Evolutionary conservation across 2,329 filamentous ascomycete genomes (phyloP).

Genomic region (Boeremia lycopersici): DNA sequence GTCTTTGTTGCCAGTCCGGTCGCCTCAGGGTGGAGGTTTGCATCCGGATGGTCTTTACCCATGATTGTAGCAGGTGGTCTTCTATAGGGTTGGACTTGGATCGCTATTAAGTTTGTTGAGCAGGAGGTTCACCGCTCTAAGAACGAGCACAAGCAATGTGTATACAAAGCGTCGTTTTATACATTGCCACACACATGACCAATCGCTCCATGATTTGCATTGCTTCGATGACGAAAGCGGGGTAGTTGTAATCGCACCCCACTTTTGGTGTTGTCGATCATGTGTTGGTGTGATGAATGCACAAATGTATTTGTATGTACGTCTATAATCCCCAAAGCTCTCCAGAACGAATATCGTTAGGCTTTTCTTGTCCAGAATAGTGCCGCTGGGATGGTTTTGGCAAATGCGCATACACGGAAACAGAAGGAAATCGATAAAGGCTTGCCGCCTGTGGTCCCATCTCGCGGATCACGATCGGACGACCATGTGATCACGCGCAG

Average conservation of each 20-base stretch:
- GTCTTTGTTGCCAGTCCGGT: constrained; percentile 40
- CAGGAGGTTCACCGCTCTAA: not conserved
- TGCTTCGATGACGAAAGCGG: constrained; percentile 26
- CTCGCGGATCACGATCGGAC: constrained; percentile 48
- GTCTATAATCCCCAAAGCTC: constrained; percentile 5
- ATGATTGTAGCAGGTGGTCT: constrained; percentile 22
- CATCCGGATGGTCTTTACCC: constrained; percentile 44
- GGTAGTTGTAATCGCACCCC: constrained; percentile 17
- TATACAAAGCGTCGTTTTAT: constrained; percentile 1
- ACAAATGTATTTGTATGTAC: constrained; percentile 2
- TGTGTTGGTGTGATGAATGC: not conserved
- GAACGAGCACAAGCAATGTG: not conserved
- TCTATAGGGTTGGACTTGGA: not conserved
- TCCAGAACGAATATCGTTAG: not conserved
- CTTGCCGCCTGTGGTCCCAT: constrained; percentile 9
- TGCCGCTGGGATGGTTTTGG: not conserved
- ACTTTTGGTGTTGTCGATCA: constrained; percentile 1
- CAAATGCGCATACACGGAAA: constrained; percentile 3
- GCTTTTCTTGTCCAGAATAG: not conserved
- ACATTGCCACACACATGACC: constrained; percentile 2
- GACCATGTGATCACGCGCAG: constrained; percentile 69
- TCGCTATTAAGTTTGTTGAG: constrained; percentile 16
- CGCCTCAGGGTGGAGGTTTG: constrained; percentile 44
- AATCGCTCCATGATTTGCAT: constrained; percentile 18
- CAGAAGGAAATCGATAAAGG: constrained; percentile 1